Evolutionary conservation across 352 stramenopile species (phyloP).

Genomic region (Globisporangium polare): DNA sequence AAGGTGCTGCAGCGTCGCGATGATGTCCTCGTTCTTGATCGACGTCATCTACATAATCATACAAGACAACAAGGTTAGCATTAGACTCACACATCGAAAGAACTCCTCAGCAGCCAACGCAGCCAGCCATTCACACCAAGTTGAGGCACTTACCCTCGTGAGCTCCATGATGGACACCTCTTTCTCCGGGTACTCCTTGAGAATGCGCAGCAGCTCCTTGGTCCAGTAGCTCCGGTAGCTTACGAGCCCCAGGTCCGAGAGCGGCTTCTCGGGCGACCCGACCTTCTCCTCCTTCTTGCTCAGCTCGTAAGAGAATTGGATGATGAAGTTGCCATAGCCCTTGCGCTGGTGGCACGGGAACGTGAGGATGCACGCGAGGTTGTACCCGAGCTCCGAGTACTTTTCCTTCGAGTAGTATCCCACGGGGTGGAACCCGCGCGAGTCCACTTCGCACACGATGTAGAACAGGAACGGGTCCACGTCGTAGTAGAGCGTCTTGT

Average conservation of each 20-base stretch:
- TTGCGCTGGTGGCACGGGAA: conserved; percentile 98
- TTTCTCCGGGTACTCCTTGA: conserved; percentile 77
- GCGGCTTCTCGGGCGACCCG: conserved; percentile 98
- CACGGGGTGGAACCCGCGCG: conserved; percentile 90
- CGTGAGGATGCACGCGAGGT: conserved; percentile 99
- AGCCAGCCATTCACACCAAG: background rate
- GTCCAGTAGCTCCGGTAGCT: conserved; percentile 99
- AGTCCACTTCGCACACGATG: conserved; percentile 95
- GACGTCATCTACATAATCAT: conserved; percentile 52
- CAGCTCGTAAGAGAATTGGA: conserved; percentile 98
- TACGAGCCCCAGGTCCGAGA: conserved; percentile 98
- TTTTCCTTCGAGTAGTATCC: conserved; percentile 99
- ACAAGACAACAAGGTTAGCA: background rate
- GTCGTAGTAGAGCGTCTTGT: conserved; percentile 99
- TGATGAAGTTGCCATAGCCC: conserved; percentile 99
- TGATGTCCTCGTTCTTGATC: conserved; percentile 98
- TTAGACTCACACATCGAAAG: background rate
- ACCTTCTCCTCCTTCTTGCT: conserved; percentile 97
- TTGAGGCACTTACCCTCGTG: conserved; percentile 80
- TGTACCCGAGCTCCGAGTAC: conserved; percentile 97
- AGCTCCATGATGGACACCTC: conserved; percentile 96
- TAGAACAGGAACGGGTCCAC: conserved; percentile 99
- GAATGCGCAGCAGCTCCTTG: conserved; percentile 91
- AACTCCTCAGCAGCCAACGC: background rate
- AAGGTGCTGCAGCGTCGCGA: conserved; percentile 96